phyloP scores from a whole-genome alignment of 257 asterid genomes.

The Gentiana macrophylla region DNA sequence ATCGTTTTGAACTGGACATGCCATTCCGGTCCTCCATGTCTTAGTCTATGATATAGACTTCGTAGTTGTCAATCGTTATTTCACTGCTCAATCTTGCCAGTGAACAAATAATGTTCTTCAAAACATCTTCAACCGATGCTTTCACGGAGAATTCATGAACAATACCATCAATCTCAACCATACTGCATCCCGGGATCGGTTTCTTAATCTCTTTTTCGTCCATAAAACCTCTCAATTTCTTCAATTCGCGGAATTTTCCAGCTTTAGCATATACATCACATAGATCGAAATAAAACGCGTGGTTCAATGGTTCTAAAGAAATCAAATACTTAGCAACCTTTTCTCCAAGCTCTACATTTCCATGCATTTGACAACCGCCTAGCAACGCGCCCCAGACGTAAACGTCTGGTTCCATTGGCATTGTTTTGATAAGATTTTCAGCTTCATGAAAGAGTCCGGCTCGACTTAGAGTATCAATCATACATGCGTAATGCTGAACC shows the following conservation, averaged over 20 bases:
- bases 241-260: slow-evolving; percentile 44
- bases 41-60: neutral
- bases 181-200: slow-evolving; percentile 57
- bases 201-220: slow-evolving; percentile 37
- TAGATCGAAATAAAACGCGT: slow-evolving; percentile 54
- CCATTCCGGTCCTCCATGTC: neutral
- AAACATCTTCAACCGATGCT: slow-evolving; percentile 39
- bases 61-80: slow-evolving; percentile 30
- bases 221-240: slow-evolving; percentile 47
- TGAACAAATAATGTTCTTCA: slow-evolving; percentile 24
- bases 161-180: slow-evolving; percentile 54
- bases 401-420: slow-evolving; percentile 69
- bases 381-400: slow-evolving; percentile 82
- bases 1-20: no score
- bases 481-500: slow-evolving; percentile 66
- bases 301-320: slow-evolving; percentile 49
- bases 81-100: slow-evolving; percentile 29
- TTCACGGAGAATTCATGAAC: slow-evolving; percentile 51
- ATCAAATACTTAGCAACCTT: slow-evolving; percentile 45
- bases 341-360: slow-evolving; percentile 51
- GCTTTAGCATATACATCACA: slow-evolving; percentile 66
- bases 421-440: slow-evolving; percentile 36
- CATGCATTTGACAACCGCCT: slow-evolving; percentile 74
- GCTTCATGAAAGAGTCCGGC: slow-evolving; percentile 69
- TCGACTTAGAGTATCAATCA: slow-evolving; percentile 61